Base-by-base conservation (phyloP, 805 yeast species). In the Jamesozyma rosinii region DNA sequence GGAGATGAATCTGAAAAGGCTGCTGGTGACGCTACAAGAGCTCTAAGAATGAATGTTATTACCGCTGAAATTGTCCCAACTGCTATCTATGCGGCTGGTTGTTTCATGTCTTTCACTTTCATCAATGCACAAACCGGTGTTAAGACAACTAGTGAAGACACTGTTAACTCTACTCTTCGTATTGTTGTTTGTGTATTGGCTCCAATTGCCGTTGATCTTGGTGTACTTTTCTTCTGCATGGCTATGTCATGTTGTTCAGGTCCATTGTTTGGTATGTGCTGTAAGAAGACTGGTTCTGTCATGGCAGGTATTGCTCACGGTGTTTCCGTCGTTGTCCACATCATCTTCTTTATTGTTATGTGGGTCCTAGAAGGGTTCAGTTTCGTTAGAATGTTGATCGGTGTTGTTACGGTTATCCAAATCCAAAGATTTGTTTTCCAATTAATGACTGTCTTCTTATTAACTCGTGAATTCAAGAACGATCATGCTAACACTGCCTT, bases 301-400 rank as follows among this genome's bases (percentile, higher is more conserved):
- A 80, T 70, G 70, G 99, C 99, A 33, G 96, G 86, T 58, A 68
- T 92, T 63, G 95, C 97, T 18, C 98, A 92, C 61, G 97, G 95
- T 69, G 72, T 86, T 57, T 88, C 97, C 15, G 97, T 94, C 43
- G 65, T 94, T 55, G 71, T 87, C 51, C 94, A 90, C 71, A 70
- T 92, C 53, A 72, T 82, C 33, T 85, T 86, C 75, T 90, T 87
- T 71, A 83, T 90, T 66, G 85, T 89, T 47, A 83, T 90, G 89
- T 92, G 98, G 98, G 94, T 87, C 49, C 67, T 88, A 62, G 95
- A 89, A 72, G 90, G 95, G 53, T 92, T 92, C 82, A 74, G 72
- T 55, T 94, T 92, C 62, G 73, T 83, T 27, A 83, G 86, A 69
- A 83, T 86, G 76, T 73, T 94, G 66, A 67, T 89, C 51, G 98